These are phyloP conservation scores for Elasticomyces elasticus DNA, from an alignment of 495 filamentous ascomycete genomes.

Conservation along the genomic window DNA sequence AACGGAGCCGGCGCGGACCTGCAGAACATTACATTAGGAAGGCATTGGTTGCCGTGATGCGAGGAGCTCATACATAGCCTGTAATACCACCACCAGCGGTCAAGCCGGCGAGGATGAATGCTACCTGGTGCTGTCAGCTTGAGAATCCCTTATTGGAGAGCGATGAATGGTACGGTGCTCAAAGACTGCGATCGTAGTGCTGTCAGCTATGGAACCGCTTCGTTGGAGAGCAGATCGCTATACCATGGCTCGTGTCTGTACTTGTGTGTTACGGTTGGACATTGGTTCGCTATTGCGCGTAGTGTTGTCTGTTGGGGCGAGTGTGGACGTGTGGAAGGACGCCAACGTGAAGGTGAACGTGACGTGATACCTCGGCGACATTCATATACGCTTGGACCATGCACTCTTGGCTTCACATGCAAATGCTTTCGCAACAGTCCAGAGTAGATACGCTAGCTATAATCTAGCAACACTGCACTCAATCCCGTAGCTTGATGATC, in stretches of 20 bases:
- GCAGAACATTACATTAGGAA: not conserved
- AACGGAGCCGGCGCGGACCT: slow-evolving; percentile 60
- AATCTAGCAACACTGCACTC: not conserved
- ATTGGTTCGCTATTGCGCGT: not conserved
- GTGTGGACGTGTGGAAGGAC: not conserved
- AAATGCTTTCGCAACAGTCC: not conserved
- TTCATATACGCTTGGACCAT: not conserved
- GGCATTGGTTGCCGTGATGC: not conserved
- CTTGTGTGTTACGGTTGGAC: not conserved
- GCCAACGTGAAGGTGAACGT: not conserved
- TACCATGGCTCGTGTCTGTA: not conserved
- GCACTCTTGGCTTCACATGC: not conserved
- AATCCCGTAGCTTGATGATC: slow-evolving; percentile 3
- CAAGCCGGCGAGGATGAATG: slow-evolving; percentile 67
- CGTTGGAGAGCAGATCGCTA: not conserved
- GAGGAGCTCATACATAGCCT: slow-evolving; percentile 48
- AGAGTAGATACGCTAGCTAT: not conserved
- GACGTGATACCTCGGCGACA: too few relatives aligned
- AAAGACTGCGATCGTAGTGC: too few relatives aligned
- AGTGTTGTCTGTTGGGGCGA: not conserved
- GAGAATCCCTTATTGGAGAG: too few relatives aligned
- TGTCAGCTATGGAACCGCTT: too few relatives aligned
- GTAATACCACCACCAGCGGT: slow-evolving; percentile 79
- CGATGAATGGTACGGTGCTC: too few relatives aligned
- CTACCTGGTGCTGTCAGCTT: too few relatives aligned